Base-by-base conservation (phyloP, 805 yeast genomes). In the Candida nanaspora region DNA sequence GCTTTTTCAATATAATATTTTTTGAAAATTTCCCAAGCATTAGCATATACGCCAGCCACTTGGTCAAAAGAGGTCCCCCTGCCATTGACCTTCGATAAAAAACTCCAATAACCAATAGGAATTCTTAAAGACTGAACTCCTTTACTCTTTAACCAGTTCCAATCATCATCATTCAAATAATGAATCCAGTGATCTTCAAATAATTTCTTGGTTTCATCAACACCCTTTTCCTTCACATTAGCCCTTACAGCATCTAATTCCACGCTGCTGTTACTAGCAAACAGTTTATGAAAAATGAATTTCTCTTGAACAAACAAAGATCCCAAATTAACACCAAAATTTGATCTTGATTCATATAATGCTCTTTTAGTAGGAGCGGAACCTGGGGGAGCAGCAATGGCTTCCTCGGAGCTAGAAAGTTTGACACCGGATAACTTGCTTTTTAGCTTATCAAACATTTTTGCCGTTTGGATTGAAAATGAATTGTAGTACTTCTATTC, bases 81-180 rank as follows among this genome's bases (percentile, higher is more conserved):
- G 55, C 68, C 82, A 39, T 65, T 72, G n/a, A 88, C 76, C 6
- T 33, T 23, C 5, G 19, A 10, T 19, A 37, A 29, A 16, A 37
- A 37, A 42, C 76, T 80, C 96, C 96, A 91, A 61, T 85, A 91
- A 0, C 98, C 98, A 47, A 91, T 63, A 7, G 98, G 98, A 1
- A 91, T 70, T 52, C 98, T 72, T 5, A 91, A 70, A 2, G 88
- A 75, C 20, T 86, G 86, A n/a, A 85, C 85, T 7, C 86, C 85
- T 40, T 69, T 71, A 18, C 69, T 63, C 35, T 65, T 59, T 23
- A 91, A 61, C 85, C 87, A 87, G 18, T 72, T 53, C 95, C 96
- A 89, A 56, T 91, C 97, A 7, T 72, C 71, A 41, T 79, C 85
- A 27, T 59, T 56, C 43, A 83, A 68, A 55, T 77, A 89, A 8